Conservation (phyloP, 1,284 basidiomycete genomes). For the Naganishia sp. region DNA sequence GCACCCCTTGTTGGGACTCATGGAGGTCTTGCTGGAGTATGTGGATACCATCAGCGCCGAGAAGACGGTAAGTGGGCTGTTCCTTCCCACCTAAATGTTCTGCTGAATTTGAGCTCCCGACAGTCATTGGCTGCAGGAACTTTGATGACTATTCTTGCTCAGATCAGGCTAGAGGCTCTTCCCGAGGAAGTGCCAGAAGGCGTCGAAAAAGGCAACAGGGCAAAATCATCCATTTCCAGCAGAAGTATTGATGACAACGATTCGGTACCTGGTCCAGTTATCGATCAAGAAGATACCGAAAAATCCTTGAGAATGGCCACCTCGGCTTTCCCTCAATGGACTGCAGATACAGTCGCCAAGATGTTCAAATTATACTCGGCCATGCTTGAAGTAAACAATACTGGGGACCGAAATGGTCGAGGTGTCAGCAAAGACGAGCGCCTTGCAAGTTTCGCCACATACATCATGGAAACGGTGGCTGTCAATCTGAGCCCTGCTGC, state of each 20-base stretch:
- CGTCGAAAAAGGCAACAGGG: conserved; percentile 23
- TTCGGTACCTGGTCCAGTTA: not conserved
- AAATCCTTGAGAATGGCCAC: conserved; percentile 47
- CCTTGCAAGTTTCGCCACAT: conserved; percentile 56
- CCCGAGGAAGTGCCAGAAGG: conserved; percentile 41
- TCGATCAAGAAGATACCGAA: conserved; percentile 44
- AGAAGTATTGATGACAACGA: conserved; percentile 30
- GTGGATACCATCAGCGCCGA: conserved; percentile 24
- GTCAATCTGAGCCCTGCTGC: conserved; percentile 84
- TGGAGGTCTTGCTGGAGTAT: conserved; percentile 15
- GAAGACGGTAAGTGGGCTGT: conserved; percentile 9
- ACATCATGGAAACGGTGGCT: conserved; percentile 83
- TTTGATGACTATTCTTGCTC: conserved; percentile 62
- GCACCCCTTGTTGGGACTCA: conserved; percentile 6
- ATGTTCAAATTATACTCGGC: conserved; percentile 80
- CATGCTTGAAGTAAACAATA: conserved; percentile 93
- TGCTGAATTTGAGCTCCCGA: not conserved
- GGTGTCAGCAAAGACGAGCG: conserved; percentile 46
- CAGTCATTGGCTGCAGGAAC: conserved; percentile 24
- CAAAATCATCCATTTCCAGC: conserved; percentile 5
- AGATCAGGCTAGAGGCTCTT: conserved; percentile 29
- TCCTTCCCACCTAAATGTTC: not conserved
- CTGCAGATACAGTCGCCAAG: conserved; percentile 79
- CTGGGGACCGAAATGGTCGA: conserved; percentile 54
- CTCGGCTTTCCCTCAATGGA: conserved; percentile 68